Percentiles rank a stretch among this genome's conserved stretches.
Conservation (phyloP, 257 asterid species). For the Solanum clarkiae region DNA sequence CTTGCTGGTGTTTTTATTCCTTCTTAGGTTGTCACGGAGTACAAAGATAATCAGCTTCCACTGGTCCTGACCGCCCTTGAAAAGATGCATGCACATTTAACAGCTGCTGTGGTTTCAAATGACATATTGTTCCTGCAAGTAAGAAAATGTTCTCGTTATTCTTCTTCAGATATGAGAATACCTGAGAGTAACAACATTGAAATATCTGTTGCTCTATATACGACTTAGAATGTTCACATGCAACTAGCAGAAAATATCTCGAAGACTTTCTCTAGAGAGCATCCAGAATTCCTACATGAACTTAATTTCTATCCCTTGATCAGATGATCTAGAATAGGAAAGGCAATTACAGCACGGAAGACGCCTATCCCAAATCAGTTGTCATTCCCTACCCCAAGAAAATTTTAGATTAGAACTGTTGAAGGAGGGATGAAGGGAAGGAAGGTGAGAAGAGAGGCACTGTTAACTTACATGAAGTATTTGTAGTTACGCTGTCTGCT, state of each 20-base stretch:
- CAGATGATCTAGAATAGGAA: neutral
- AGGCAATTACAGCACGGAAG: neutral
- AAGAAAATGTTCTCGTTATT: conserved; percentile 5
- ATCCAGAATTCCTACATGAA: neutral
- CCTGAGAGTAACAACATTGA: neutral
- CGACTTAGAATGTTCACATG: neutral
- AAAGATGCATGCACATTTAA: conserved; percentile 88
- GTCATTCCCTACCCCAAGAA: neutral
- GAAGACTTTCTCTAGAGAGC: neutral
- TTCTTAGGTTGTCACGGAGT: conserved; percentile 62
- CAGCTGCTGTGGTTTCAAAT: conserved; percentile 93
- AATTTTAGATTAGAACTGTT: neutral
- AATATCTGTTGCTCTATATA: neutral
- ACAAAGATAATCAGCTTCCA: conserved; percentile 54
- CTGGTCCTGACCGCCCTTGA: conserved; percentile 64
- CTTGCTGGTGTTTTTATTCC: neutral
- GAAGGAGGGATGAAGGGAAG: neutral
- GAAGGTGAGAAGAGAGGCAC: neutral
- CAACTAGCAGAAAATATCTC: neutral
- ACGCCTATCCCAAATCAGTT: neutral
- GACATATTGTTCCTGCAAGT: conserved; percentile 73
- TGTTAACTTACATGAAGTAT: neutral
- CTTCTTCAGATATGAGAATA: neutral
- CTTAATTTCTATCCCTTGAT: neutral
- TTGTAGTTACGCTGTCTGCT: neutral